A percentile compares a stretch with the other conserved stretches of the same genome.
Conservation (phyloP, 2,329 filamentous ascomycete species). For the Fusarium marasasianum region DNA sequence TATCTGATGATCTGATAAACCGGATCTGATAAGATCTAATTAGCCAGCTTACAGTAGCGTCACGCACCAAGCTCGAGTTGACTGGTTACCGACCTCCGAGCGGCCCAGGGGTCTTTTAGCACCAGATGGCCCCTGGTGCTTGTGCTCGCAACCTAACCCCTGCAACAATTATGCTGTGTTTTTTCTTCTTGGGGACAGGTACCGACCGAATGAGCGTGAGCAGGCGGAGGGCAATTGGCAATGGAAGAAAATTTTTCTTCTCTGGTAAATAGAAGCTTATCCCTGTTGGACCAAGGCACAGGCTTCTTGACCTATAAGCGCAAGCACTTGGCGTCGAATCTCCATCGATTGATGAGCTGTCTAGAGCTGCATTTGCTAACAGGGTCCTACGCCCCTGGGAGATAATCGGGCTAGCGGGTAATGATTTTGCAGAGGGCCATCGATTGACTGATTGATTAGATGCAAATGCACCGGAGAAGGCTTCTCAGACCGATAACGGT, state of each 20-base stretch:
- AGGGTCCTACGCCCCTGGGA: background rate
- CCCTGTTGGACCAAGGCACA: background rate
- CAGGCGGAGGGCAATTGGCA: conserved; percentile 7
- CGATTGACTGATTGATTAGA: background rate
- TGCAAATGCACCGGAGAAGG: conserved; percentile 6
- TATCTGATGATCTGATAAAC: conserved; percentile 68
- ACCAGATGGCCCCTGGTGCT: conserved; percentile 6
- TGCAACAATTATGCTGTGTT: conserved; percentile 8
- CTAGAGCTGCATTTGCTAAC: background rate
- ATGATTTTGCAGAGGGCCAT: background rate
- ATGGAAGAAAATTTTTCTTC: conserved; percentile 19
- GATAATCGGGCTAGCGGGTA: conserved; percentile 8
- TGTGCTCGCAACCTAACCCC: conserved; percentile 9
- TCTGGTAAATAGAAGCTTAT: background rate
- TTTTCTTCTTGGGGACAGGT: conserved; percentile 21
- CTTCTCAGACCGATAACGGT: conserved; percentile 17
- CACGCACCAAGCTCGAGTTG: conserved; percentile 30
- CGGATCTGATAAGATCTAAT: conserved; percentile 54
- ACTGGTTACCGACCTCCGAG: conserved; percentile 35
- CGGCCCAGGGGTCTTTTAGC: conserved; percentile 17
- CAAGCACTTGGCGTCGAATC: background rate
- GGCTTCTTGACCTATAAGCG: conserved; percentile 1
- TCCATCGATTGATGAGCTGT: conserved; percentile 8
- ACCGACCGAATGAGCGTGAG: conserved; percentile 22
- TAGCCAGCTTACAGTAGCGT: conserved; percentile 35